Conservation (phyloP, 1,139 yeast species). For the Debaryomyces robertsiae region DNA sequence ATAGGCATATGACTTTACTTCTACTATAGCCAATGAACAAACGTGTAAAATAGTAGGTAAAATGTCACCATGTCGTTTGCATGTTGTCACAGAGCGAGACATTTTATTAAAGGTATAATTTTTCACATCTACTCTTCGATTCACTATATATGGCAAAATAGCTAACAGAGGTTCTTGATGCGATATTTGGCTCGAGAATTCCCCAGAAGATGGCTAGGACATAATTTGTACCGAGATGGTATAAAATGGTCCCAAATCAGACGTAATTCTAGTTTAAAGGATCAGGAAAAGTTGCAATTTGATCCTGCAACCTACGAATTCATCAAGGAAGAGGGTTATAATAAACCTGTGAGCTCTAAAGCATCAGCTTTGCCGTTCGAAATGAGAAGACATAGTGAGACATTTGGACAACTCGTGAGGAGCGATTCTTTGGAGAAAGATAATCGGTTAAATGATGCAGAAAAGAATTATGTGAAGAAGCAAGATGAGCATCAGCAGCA, state of each 20-base stretch:
- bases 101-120: constrained; percentile 4
- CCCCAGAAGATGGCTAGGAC: background rate
- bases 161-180: background rate
- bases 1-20: too few species aligned
- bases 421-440: constrained; percentile 32
- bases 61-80: constrained; percentile 6
- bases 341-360: background rate
- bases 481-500: constrained; percentile 4
- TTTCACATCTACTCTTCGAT: constrained; percentile 8
- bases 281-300: constrained; percentile 8
- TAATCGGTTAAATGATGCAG: constrained; percentile 18
- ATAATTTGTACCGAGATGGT: background rate
- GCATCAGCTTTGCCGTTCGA: constrained; percentile 30
- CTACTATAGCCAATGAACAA: constrained; percentile 6
- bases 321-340: constrained; percentile 9
- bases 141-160: background rate
- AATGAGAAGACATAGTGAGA: constrained; percentile 32
- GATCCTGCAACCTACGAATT: constrained; percentile 13
- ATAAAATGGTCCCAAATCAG: background rate
- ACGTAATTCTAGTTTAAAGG: background rate
- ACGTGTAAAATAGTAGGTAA: constrained; percentile 5
- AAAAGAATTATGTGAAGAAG: constrained; percentile 25
- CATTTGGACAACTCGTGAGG: constrained; percentile 51
- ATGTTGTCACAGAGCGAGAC: constrained; percentile 7
- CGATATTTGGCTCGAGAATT: constrained; percentile 5